Percentiles rank a stretch among this genome's conserved stretches.
Conservation (phyloP, 2,329 filamentous ascomycete genomes). For the Aspergillus persii region DNA sequence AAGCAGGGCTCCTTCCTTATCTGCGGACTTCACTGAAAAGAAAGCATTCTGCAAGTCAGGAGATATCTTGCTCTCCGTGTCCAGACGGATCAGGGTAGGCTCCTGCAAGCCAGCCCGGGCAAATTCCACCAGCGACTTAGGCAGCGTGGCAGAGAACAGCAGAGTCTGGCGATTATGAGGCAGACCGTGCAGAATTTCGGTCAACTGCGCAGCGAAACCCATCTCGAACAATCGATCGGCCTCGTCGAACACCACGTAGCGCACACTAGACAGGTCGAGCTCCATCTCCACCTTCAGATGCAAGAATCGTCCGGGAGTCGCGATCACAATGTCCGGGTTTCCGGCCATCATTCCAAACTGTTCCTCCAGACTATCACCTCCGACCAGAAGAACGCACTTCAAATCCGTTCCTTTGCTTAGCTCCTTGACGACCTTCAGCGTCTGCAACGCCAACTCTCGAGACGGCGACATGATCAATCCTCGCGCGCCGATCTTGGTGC, state of each 20-base stretch:
- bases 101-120: conserved; percentile 91
- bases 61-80: conserved; percentile 93
- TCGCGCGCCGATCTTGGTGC: conserved; percentile 77
- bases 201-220: conserved; percentile 91
- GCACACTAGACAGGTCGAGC: conserved; percentile 83
- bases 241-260: conserved; percentile 96
- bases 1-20: conserved; percentile 89
- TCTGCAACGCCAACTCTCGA: conserved; percentile 90
- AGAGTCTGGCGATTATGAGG: conserved; percentile 83
- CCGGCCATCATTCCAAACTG: conserved; percentile 90
- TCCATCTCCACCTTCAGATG: conserved; percentile 97
- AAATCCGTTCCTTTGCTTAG: conserved; percentile 86
- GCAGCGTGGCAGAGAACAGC: conserved; percentile 91
- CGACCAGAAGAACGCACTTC: conserved; percentile 84
- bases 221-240: conserved; percentile 97
- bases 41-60: conserved; percentile 95
- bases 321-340: conserved; percentile 96
- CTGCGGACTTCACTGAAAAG: conserved; percentile 85
- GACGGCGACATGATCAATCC: conserved; percentile 89
- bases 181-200: conserved; percentile 86
- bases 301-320: conserved; percentile 91
- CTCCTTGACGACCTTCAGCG: conserved; percentile 93
- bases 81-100: conserved; percentile 82
- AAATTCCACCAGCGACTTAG: conserved; percentile 93
- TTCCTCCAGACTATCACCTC: conserved; percentile 92